Conservation (phyloP, 2,329 filamentous ascomycete genomes). For the Purpureocillium takamizusanense region DNA sequence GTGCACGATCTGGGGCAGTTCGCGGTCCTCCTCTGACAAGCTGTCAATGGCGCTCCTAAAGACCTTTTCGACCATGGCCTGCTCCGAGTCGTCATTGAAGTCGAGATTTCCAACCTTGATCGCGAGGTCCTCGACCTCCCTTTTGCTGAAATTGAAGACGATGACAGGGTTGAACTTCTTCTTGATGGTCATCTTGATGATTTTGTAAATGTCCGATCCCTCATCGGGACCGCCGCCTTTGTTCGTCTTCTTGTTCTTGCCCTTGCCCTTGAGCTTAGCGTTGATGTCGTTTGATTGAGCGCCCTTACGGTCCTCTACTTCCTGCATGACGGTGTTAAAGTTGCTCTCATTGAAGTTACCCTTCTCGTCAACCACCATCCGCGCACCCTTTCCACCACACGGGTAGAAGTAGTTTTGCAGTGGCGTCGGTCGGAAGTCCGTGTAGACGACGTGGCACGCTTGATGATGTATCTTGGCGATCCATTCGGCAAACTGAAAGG, state of each 20-base stretch:
- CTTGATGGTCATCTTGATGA: constrained; percentile 97
- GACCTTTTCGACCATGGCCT: constrained; percentile 86
- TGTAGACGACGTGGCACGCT: constrained; percentile 97
- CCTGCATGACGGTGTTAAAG: constrained; percentile 90
- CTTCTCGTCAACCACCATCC: constrained; percentile 93
- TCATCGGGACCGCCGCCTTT: constrained; percentile 72
- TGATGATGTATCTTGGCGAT: constrained; percentile 97
- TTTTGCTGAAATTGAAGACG: constrained; percentile 98
- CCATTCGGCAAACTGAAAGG: constrained; percentile 99
- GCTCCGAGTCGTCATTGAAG: constrained; percentile 95
- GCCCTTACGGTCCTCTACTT: constrained; percentile 81
- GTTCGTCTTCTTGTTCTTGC: constrained; percentile 85
- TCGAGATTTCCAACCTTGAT: constrained; percentile 77
- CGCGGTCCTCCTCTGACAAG: constrained; percentile 82
- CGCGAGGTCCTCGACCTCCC: constrained; percentile 87
- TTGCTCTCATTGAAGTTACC: constrained; percentile 94
- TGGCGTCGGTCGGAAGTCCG: constrained; percentile 93
- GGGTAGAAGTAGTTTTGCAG: constrained; percentile 98
- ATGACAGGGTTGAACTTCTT: constrained; percentile 98
- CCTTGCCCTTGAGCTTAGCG: constrained; percentile 75
- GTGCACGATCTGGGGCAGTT: constrained; percentile 82
- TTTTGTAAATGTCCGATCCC: constrained; percentile 81
- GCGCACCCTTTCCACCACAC: constrained; percentile 82
- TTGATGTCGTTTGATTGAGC: constrained; percentile 71
- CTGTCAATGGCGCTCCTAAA: constrained; percentile 90